Base-by-base conservation (phyloP, 2,329 filamentous ascomycete genomes). In the Ascochyta pisi region DNA sequence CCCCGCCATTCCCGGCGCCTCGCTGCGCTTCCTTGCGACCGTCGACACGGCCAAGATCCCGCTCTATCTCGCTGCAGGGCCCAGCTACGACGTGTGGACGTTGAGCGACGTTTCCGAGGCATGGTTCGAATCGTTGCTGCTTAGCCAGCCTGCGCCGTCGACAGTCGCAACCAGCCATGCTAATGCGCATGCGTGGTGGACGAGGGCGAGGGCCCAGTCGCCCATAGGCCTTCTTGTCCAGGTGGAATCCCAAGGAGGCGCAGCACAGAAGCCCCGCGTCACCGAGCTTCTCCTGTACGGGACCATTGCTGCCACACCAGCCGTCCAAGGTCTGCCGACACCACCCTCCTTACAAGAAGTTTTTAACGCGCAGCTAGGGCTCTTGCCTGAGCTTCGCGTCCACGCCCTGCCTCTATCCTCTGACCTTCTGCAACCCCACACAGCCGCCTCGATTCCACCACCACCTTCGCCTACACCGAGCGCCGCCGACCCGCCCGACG, bases 261-360 rank as follows among this genome's bases (percentile, higher is more conserved):
- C 26, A 0, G 26, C 13, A 3, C 46, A 46, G 0, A 55, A 54
- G 6, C 66, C 70, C 0, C 60, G 60, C 16, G 58, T 76, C 2
- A 81, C 79, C 0, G 79, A 82, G 44, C 62, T 82, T 0, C 67
- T 82, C 4, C 77, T 82, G 57, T 81, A 80, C 51, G 78, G 76
- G 6, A 73, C 73, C 3, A 66, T 73, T 48, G 63, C 62, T 26
- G 60, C 62, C 29, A 8, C 51, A 22, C 39, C 58, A 31, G 23
- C 61, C 6, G 41, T 56, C 19, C 44, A 22, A 39, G 58, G 53
- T 23, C 60, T 73, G 34, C 69, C 70, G 6, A 76, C 75, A 37
- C 75, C 74, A 26, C 72, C 73, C 13, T 65, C 69, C 0, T 74
- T 73, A 27, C 24, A 50, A 41, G 37, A 56, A 12, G 31, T 33